A percentile compares a stretch with the other conserved stretches of the same genome.
Conservation (phyloP, 2,329 filamentous ascomycete species). For the Botrytis byssoidea region DNA sequence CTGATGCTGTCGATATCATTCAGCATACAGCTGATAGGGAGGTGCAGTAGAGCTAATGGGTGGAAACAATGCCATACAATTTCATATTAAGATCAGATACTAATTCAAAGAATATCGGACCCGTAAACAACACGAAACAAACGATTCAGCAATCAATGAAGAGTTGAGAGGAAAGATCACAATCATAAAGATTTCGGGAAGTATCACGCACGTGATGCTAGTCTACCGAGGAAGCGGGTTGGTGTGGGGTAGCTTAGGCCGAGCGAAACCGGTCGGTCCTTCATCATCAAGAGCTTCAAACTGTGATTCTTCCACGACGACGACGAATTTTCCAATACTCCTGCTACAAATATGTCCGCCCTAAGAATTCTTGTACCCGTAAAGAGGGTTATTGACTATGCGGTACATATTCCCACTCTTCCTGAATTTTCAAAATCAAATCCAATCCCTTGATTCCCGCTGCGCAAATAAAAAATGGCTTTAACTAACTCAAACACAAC, state of each 20-base stretch:
- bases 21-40: not conserved
- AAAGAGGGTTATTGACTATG: slow-evolving; percentile 85
- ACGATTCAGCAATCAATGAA: not conserved
- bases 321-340: not conserved
- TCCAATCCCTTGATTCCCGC: not conserved
- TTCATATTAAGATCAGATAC: not conserved
- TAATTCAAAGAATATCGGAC: not conserved
- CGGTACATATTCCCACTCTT: slow-evolving; percentile 47
- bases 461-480: not conserved
- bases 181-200: not conserved
- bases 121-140: not conserved
- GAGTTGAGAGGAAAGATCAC: not conserved
- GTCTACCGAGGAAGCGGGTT: slow-evolving; percentile 13
- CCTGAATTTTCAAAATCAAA: not conserved
- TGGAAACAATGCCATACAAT: not conserved
- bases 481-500: slow-evolving; percentile 17
- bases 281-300: slow-evolving; percentile 18
- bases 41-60: not conserved
- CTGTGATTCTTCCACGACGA: slow-evolving; percentile 1
- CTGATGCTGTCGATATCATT: not conserved
- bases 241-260: slow-evolving; percentile 19
- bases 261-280: slow-evolving; percentile 14
- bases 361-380: slow-evolving; percentile 76
- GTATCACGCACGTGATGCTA: not conserved
- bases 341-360: slow-evolving; percentile 52